These are phyloP conservation scores for Bryopsis sp. DNA, from an alignment of 139 green algal genomes.

Conservation along the genomic window DNA sequence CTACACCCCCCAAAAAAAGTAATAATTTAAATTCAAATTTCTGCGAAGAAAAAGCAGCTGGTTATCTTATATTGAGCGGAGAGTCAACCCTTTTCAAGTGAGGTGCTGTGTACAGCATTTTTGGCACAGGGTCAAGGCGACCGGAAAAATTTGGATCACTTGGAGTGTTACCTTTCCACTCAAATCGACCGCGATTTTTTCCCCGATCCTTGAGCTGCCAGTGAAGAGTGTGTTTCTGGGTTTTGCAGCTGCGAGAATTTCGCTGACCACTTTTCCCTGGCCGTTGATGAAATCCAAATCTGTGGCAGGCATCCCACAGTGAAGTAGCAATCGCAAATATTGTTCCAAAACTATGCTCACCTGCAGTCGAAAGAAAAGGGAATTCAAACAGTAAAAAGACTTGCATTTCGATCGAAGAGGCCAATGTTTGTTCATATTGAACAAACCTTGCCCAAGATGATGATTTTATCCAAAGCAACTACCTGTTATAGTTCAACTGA, in stretches of 20 bases:
- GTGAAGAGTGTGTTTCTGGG: slow-evolving; percentile 90
- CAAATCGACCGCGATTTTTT: slow-evolving; percentile 68
- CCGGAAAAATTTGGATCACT: not conserved
- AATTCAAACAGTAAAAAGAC: too few species aligned
- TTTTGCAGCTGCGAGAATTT: slow-evolving; percentile 59
- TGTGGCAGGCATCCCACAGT: slow-evolving; percentile 68
- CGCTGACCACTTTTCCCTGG: slow-evolving; percentile 49
- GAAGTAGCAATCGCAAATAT: slow-evolving; percentile 84
- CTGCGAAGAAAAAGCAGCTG: too few species aligned
- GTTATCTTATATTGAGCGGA: too few species aligned
- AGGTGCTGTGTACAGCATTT: too few species aligned
- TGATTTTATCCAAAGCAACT: too few species aligned
- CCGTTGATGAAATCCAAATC: slow-evolving; percentile 88
- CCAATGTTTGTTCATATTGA: too few species aligned
- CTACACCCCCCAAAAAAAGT: slow-evolving; percentile 22
- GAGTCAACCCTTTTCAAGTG: too few species aligned
- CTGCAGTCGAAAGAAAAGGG: slow-evolving; percentile 27
- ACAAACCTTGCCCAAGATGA: too few species aligned
- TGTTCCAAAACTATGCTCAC: slow-evolving; percentile 89
- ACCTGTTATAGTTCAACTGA: too few species aligned
- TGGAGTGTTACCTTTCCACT: slow-evolving; percentile 51
- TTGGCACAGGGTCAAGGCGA: too few species aligned
- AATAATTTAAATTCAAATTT: not conserved
- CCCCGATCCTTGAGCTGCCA: slow-evolving; percentile 67
- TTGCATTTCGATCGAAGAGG: too few species aligned